phyloP scores from a whole-genome alignment of 2,329 filamentous ascomycete species.

The Fusarium chaquense region DNA sequence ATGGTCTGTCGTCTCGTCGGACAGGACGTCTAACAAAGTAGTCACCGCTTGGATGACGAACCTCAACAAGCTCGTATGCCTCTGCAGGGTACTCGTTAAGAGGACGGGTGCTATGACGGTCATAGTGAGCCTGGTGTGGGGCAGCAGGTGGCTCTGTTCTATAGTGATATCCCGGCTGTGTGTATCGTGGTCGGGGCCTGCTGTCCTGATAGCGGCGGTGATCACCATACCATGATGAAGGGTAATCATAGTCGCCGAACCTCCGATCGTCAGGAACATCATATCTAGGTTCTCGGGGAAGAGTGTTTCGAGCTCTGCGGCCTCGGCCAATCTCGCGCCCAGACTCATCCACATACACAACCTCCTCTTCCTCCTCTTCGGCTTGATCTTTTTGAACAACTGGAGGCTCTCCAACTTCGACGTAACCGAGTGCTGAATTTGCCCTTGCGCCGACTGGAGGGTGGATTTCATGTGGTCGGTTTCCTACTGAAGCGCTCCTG shows the following conservation, averaged over 20 bases:
- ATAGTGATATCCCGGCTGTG: slow-evolving; percentile 14
- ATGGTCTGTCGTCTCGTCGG: slow-evolving; percentile 44
- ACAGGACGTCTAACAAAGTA: slow-evolving; percentile 61
- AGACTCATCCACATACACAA: slow-evolving; percentile 45
- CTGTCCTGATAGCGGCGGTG: slow-evolving; percentile 27
- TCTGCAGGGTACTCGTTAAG: slow-evolving; percentile 41
- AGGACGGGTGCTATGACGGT: slow-evolving; percentile 10
- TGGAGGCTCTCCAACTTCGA: slow-evolving; percentile 13
- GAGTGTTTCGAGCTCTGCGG: slow-evolving; percentile 33
- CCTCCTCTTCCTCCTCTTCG: slow-evolving; percentile 43
- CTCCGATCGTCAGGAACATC: slow-evolving; percentile 11
- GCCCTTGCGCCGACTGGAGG: neutral
- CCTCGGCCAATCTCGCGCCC: slow-evolving; percentile 44
- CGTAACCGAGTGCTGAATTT: slow-evolving; percentile 6
- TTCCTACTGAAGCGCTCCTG: slow-evolving; percentile 37
- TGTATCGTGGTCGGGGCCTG: slow-evolving; percentile 20
- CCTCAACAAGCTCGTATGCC: slow-evolving; percentile 60
- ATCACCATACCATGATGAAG: slow-evolving; percentile 21
- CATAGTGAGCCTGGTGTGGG: slow-evolving; percentile 24
- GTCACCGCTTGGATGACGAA: slow-evolving; percentile 58
- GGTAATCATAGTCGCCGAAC: slow-evolving; percentile 9
- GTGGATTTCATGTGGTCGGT: slow-evolving; percentile 20
- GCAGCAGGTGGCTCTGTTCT: slow-evolving; percentile 20
- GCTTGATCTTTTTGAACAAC: slow-evolving; percentile 13
- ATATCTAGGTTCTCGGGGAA: slow-evolving; percentile 22